Base-by-base conservation (phyloP, 2,329 filamentous ascomycete species). In the Erysiphe neolycopersici region DNA sequence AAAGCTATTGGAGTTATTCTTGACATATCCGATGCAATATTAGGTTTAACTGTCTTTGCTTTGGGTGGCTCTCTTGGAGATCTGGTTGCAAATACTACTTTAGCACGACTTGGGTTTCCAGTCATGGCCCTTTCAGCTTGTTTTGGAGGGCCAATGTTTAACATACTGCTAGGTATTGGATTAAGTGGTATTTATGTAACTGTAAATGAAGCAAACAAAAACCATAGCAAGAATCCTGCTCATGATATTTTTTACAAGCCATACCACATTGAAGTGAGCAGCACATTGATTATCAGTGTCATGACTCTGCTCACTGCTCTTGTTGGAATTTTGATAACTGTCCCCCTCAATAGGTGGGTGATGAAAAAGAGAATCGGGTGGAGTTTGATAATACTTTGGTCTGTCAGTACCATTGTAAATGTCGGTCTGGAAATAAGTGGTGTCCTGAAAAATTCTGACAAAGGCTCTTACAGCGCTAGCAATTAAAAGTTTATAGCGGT, bases 121-220 rank as follows among this genome's bases (percentile, higher is more conserved):
- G 84, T 98, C 48, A 98, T 98, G 89, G 89, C 89, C 35, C 54
- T 78, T 36, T 85, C 81, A 31, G 89, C 89, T 4, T 98, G 89
- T 57, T 94, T 98, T 57, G 89, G 89, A n/a, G 91, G 89, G 0
- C 89, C 89, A 0, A 87, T 98, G 83, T 70, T 98, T 36, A 98
- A 98, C 53, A 98, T 98, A 48, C 64, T 98, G 0, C 70, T 98
- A 4, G 89, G 89, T 0, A 85, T 98, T 43, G 89, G 89, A n/a
- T 65, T 95, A 4, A 80, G 79, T 22, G 89, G 89, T 14, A 69
- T 82, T 35, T 91, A 85, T 57, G 89, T 94, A 69, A 85, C 81
- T 45, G 66, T 91, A 14, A 68, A 69, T 44, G 68, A 72, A 30
- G 79, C 78, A 16, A 71, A 78, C 51, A 66, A 71, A 48, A 65